Evolutionary conservation across 805 yeast species (phyloP).

Genomic region (Metschnikowia henanensis): DNA sequence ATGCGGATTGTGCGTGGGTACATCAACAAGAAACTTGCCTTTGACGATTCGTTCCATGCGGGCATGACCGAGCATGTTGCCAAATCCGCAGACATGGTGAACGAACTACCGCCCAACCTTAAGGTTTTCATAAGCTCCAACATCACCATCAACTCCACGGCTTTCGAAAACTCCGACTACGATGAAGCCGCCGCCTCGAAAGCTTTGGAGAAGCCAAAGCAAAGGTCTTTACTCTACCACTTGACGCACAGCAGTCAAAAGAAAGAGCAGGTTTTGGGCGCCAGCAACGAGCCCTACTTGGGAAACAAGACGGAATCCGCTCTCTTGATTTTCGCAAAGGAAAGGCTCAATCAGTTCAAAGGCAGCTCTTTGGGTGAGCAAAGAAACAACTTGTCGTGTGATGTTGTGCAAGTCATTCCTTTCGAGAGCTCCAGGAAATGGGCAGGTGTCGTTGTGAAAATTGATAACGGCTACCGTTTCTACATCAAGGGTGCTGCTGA

Average conservation of each 20-base stretch:
- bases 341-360: conserved; percentile 48
- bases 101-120: conserved; percentile 23
- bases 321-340: conserved; percentile 64
- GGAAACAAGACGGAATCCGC: conserved; percentile 98
- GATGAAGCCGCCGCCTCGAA: conserved; percentile 30
- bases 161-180: conserved; percentile 69
- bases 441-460: conserved; percentile 75
- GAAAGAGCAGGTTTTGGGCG: conserved; percentile 19
- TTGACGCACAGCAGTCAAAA: conserved; percentile 21
- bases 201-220: conserved; percentile 30
- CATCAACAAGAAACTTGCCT: conserved; percentile 12
- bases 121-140: conserved; percentile 45
- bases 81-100: conserved; percentile 24
- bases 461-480: conserved; percentile 52
- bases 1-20: conserved; percentile 88
- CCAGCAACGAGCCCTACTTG: conserved; percentile 57
- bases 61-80: conserved; percentile 26
- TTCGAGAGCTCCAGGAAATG: conserved; percentile 93
- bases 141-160: conserved; percentile 80
- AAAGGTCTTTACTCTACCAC: conserved; percentile 28
- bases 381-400: conserved; percentile 22
- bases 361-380: conserved; percentile 44
- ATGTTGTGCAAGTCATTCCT: conserved; percentile 73
- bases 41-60: conserved; percentile 46
- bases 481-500: conserved; percentile 95